Evolutionary conservation across 2,329 filamentous ascomycete genomes (phyloP).

Genomic region (Trichoderma sp.): DNA sequence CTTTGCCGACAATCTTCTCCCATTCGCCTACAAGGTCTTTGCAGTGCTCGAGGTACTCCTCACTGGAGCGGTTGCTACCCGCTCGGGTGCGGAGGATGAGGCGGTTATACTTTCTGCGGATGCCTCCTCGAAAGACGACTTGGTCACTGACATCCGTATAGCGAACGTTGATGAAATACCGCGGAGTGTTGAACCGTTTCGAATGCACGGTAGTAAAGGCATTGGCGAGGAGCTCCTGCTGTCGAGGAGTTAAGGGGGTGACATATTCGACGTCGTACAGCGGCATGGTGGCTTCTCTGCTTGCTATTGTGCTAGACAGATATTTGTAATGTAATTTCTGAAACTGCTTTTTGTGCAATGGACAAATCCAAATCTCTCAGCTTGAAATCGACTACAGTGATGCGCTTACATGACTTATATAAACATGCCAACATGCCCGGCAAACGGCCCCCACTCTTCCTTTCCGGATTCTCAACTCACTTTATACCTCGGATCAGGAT

Average conservation of each 20-base stretch:
- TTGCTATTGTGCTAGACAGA: not conserved
- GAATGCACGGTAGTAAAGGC: constrained; percentile 6
- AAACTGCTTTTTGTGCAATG: not conserved
- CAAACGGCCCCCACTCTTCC: not conserved
- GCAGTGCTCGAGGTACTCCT: constrained; percentile 8
- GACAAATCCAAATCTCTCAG: not conserved
- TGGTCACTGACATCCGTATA: constrained; percentile 7
- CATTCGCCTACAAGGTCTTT: not conserved
- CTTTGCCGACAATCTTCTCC: not conserved
- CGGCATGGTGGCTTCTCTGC: not conserved
- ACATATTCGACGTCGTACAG: constrained; percentile 15
- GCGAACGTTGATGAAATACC: constrained; percentile 13
- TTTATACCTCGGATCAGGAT: not conserved
- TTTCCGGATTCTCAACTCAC: not conserved
- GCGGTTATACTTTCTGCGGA: constrained; percentile 11
- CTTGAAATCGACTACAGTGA: not conserved
- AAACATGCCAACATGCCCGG: not conserved
- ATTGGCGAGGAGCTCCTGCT: constrained; percentile 2
- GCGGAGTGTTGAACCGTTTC: constrained; percentile 11
- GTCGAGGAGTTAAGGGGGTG: not conserved
- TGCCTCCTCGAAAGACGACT: constrained; percentile 11
- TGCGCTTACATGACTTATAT: not conserved
- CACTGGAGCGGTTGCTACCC: not conserved
- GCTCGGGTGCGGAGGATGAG: constrained; percentile 11
- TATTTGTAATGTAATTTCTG: not conserved